Evolutionary conservation across 805 yeast genomes (phyloP), one percentile per base, ranked within the genome.

Genomic region (Sugiyamaella smithiae): DNA sequence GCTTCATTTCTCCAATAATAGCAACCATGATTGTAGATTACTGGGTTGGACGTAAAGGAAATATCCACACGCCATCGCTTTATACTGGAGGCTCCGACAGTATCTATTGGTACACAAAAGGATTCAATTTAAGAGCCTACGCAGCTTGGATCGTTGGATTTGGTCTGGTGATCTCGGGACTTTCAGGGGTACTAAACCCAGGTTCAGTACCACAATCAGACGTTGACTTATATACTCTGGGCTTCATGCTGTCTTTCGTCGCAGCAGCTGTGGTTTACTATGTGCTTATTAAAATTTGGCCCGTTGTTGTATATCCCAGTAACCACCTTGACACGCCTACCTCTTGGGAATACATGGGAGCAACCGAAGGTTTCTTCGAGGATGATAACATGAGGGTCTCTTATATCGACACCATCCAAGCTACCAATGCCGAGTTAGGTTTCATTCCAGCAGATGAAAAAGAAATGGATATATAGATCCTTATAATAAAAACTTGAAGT

Each of bases 51-150:
- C 66, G 78, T 55, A 62, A 67, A 23, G 65, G 67, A 42, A 66
- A 69, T 41, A 50, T 50, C 26, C 26, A 46, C 7, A 48, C 37
- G 36, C 29, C 44, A 22, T 47, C 45, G 24, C 38, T 42, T 11
- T 50, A 50, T 32, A 40, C 43, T 14, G 45, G 43, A 8, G 25
- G 43, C 28, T 49, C 45, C 8, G 16, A 35, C 28, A 50, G 54
- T 4, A 47, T 75, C 46, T 78, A 74, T 58, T 72, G 71, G 65
- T 72, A 71, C 62, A 62, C 66, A 58, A 53, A 62, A 22, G 81
- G 81, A 6, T 33, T 71, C 50, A 75, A 76, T 60, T 69, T 69
- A 67, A 65, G 74, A 54, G 71, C 72, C 4, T 48, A 72, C 11
- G 51, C 64, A 11, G 67, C 74, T 5, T 73, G 67, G 45, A 9